phyloP scores from a whole-genome alignment of 768 basidiomycete species.

The Ramaria rubella region DNA sequence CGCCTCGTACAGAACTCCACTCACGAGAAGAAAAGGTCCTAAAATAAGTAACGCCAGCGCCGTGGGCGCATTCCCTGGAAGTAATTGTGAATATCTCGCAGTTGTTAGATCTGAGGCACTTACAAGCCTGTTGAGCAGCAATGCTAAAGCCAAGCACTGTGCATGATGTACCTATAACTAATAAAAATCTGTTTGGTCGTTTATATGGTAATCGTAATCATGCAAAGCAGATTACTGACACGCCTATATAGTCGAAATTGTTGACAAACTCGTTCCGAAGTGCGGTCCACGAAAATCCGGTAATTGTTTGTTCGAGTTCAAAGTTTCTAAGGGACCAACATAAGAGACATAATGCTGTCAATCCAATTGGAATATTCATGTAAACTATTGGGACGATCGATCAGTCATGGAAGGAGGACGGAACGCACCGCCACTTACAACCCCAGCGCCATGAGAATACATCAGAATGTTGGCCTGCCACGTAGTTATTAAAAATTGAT shows the following conservation, averaged over 20 bases:
- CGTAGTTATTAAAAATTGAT: background rate
- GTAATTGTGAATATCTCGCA: slow-evolving; percentile 9
- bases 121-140: slow-evolving; percentile 62
- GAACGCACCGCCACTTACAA: slow-evolving; percentile 46
- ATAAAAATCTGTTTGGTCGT: slow-evolving; percentile 44
- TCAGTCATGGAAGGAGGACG: slow-evolving; percentile 12
- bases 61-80: slow-evolving; percentile 55
- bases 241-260: slow-evolving; percentile 70
- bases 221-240: slow-evolving; percentile 43
- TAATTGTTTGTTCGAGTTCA: slow-evolving; percentile 36
- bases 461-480: slow-evolving; percentile 14
- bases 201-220: background rate
- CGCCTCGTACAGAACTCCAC: slow-evolving; percentile 63
- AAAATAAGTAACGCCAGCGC: slow-evolving; percentile 55
- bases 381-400: slow-evolving; percentile 46
- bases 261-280: slow-evolving; percentile 43
- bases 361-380: slow-evolving; percentile 73
- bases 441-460: slow-evolving; percentile 74
- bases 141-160: slow-evolving; percentile 79
- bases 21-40: slow-evolving; percentile 48
- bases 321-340: slow-evolving; percentile 54
- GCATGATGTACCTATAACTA: slow-evolving; percentile 68
- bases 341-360: slow-evolving; percentile 52
- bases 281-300: slow-evolving; percentile 33
- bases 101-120: slow-evolving; percentile 22